Conservation (phyloP, 495 filamentous ascomycete genomes). For the Neurospora sp. region DNA sequence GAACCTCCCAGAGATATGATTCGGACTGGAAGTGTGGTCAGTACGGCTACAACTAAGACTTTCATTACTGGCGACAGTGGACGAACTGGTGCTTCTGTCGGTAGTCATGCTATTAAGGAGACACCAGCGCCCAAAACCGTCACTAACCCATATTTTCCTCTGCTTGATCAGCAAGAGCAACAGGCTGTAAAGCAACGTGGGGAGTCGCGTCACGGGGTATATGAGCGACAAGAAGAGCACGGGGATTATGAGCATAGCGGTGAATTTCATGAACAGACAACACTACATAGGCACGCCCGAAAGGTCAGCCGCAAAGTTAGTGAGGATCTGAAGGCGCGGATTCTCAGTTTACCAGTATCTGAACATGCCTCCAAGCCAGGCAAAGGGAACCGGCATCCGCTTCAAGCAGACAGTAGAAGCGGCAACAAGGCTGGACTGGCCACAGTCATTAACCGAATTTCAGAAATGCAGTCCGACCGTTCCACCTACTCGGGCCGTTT, state of each 20-base stretch:
- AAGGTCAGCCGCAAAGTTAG: neutral
- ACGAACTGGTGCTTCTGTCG: neutral
- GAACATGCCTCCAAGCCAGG: neutral
- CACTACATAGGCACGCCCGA: neutral
- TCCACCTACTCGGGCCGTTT: neutral
- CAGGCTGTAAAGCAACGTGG: neutral
- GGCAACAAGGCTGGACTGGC: neutral
- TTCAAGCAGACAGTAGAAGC: neutral
- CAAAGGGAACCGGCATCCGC: neutral
- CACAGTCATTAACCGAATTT: neutral
- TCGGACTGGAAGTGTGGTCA: neutral
- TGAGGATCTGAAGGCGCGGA: neutral
- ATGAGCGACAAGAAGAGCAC: neutral
- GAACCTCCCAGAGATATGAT: neutral
- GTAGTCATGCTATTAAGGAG: neutral
- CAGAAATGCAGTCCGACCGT: neutral
- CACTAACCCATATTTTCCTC: neutral
- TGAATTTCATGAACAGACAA: neutral
- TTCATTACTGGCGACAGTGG: neutral
- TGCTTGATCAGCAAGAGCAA: neutral
- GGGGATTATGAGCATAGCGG: neutral
- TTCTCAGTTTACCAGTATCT: neutral
- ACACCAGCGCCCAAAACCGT: neutral
- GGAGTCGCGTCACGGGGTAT: neutral
- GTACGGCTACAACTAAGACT: neutral